Percentiles rank a stretch among this genome's conserved stretches.
phyloP scores from a whole-genome alignment of 768 basidiomycete species.

The Lactifluus subvellereus region DNA sequence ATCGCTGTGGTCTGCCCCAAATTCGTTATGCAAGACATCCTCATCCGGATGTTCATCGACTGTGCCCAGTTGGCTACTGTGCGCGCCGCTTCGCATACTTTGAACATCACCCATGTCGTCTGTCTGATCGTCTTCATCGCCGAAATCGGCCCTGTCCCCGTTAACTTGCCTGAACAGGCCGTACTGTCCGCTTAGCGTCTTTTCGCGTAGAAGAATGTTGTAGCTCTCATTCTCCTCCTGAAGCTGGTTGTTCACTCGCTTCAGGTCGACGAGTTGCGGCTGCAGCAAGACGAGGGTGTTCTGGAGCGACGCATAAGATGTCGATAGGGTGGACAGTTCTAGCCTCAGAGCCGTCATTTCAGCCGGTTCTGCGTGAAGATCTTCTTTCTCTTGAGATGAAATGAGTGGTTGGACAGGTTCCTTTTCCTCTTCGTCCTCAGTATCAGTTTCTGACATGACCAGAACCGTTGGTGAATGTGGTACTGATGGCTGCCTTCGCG shows the following conservation, averaged over 20 bases:
- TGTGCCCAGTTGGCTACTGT: slow-evolving; percentile 50
- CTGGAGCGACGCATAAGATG: slow-evolving; percentile 78
- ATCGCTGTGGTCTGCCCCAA: slow-evolving; percentile 38
- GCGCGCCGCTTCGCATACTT: slow-evolving; percentile 52
- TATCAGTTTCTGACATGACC: slow-evolving; percentile 30
- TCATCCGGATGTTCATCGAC: slow-evolving; percentile 36
- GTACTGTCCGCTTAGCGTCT: slow-evolving; percentile 85
- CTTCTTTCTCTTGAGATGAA: slow-evolving; percentile 46
- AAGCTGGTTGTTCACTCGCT: slow-evolving; percentile 78
- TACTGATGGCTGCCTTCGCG: slow-evolving; percentile 45
- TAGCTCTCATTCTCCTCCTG: slow-evolving; percentile 98
- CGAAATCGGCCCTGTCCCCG: slow-evolving; percentile 31
- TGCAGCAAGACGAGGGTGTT: slow-evolving; percentile 81
- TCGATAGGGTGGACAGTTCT: slow-evolving; percentile 82
- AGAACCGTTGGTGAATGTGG: slow-evolving; percentile 30
- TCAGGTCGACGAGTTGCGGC: slow-evolving; percentile 79
- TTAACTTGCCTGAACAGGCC: slow-evolving; percentile 68
- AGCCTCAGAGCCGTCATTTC: slow-evolving; percentile 81
- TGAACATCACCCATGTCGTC: slow-evolving; percentile 31
- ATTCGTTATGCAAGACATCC: slow-evolving; percentile 47
- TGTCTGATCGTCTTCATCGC: slow-evolving; percentile 23
- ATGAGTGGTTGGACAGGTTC: slow-evolving; percentile 29
- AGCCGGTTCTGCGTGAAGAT: slow-evolving; percentile 70
- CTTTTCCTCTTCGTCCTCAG: slow-evolving; percentile 39
- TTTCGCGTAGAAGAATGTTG: slow-evolving; percentile 88